A percentile compares a stretch with the other conserved stretches of the same genome.
Evolutionary conservation across 2,329 filamentous ascomycete species (phyloP).

Genomic region (Pseudogymnoascus sp.): DNA sequence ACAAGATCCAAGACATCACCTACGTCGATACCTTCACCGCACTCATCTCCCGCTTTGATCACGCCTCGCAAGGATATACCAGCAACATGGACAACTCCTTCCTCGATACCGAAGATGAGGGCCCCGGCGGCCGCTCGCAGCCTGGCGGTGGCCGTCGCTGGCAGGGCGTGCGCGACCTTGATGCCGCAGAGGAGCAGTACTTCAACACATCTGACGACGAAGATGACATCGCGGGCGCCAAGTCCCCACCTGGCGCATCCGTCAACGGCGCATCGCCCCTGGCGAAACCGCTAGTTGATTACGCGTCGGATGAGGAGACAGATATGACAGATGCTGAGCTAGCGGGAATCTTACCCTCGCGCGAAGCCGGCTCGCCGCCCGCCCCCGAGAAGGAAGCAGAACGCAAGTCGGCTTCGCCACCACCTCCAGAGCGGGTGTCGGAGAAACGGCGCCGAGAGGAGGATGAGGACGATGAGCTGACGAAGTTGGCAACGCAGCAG

Average conservation of each 20-base stretch:
- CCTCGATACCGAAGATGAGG: slow-evolving; percentile 60
- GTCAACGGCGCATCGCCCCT: slow-evolving; percentile 58
- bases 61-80: slow-evolving; percentile 60
- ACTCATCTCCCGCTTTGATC: slow-evolving; percentile 70
- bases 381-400: slow-evolving; percentile 20
- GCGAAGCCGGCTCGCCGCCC: slow-evolving; percentile 30
- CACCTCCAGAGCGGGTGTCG: slow-evolving; percentile 68
- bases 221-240: slow-evolving; percentile 53
- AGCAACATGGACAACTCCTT: slow-evolving; percentile 60
- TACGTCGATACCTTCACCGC: slow-evolving; percentile 81
- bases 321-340: slow-evolving; percentile 41
- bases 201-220: slow-evolving; percentile 87
- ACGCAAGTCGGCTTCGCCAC: slow-evolving; percentile 20
- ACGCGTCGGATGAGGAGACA: slow-evolving; percentile 84
- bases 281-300: slow-evolving; percentile 76
- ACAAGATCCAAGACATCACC: slow-evolving; percentile 65
- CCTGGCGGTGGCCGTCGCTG: slow-evolving; percentile 55
- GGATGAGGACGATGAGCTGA: slow-evolving; percentile 87
- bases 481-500: slow-evolving; percentile 58
- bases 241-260: slow-evolving; percentile 30
- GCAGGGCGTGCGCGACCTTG: slow-evolving; percentile 72
- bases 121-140: slow-evolving; percentile 33
- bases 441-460: slow-evolving; percentile 90
- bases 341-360: slow-evolving; percentile 18
- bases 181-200: slow-evolving; percentile 84